These are phyloP conservation scores for Boletellus emodensis DNA, from an alignment of 768 basidiomycete species.

Conservation along the genomic window DNA sequence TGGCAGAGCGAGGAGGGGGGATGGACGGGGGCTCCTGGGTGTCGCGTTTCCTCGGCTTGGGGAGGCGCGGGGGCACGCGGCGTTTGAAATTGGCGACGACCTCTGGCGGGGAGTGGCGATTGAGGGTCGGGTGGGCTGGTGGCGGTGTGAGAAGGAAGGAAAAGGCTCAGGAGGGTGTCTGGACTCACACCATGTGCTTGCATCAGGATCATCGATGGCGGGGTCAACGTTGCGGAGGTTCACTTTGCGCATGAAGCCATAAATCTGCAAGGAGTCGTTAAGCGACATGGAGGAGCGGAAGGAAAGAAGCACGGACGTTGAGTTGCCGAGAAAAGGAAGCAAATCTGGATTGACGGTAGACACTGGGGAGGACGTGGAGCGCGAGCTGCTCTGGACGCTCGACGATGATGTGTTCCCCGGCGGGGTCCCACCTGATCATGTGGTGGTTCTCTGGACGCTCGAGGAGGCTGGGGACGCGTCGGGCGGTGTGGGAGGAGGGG, in stretches of 20 bases:
- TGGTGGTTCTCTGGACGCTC: constrained; percentile 92
- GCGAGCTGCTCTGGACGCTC: constrained; percentile 92
- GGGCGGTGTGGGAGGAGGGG: constrained; percentile 12
- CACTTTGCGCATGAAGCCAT: constrained; percentile 98
- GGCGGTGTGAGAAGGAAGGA: constrained; percentile 22
- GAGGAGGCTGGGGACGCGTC: constrained; percentile 55
- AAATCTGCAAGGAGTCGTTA: constrained; percentile 60
- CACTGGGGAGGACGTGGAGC: constrained; percentile 86
- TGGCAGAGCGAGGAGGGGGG: constrained; percentile 73
- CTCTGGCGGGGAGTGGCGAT: constrained; percentile 84
- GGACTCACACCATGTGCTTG: constrained; percentile 91
- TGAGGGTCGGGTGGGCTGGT: constrained; percentile 85
- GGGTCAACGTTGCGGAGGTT: constrained; percentile 94
- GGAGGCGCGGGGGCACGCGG: constrained; percentile 88
- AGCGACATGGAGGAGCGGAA: constrained; percentile 20
- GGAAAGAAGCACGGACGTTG: constrained; percentile 62
- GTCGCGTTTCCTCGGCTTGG: constrained; percentile 82
- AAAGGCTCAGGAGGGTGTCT: constrained; percentile 14
- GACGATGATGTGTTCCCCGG: constrained; percentile 93
- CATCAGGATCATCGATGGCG: constrained; percentile 93
- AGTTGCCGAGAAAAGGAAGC: constrained; percentile 97
- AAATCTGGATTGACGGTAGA: constrained; percentile 95
- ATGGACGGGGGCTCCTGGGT: constrained; percentile 62
- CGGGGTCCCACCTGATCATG: constrained; percentile 95
- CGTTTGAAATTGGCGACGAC: constrained; percentile 94